These are phyloP conservation scores for Phaseolus lunatus DNA, from an alignment of 306 rosid genomes.

Conservation along the genomic window DNA sequence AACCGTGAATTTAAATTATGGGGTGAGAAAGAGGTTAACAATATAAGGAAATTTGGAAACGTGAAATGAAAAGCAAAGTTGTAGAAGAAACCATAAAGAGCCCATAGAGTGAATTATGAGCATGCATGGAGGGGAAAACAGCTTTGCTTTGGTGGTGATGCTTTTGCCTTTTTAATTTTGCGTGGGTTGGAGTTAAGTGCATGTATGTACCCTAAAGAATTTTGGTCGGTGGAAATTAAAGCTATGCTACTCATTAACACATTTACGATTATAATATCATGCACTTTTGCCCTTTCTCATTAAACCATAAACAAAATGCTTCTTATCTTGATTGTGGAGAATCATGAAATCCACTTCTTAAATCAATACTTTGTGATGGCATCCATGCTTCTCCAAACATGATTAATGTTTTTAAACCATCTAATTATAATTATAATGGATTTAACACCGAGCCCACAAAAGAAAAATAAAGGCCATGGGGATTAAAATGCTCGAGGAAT, in stretches of 20 bases:
- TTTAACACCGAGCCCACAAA: slow-evolving; percentile 5
- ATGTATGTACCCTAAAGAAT: slow-evolving; percentile 41
- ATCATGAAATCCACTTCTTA: slow-evolving; percentile 26
- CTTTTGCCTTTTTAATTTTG: slow-evolving; percentile 44
- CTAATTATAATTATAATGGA: neutral
- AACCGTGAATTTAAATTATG: too few species aligned
- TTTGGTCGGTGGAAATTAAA: slow-evolving; percentile 56
- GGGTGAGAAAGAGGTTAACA: too few species aligned
- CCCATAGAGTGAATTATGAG: neutral
- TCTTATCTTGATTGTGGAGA: slow-evolving; percentile 18
- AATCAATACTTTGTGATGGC: neutral
- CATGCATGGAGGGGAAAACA: slow-evolving; percentile 42
- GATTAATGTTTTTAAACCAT: slow-evolving; percentile 7
- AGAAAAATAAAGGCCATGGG: neutral
- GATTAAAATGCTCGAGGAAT: slow-evolving; percentile 8
- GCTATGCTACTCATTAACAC: slow-evolving; percentile 39
- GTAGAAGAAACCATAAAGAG: slow-evolving; percentile 13
- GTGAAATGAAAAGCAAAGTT: neutral
- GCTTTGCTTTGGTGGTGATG: slow-evolving; percentile 34
- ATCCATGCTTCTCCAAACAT: neutral
- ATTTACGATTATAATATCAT: slow-evolving; percentile 29
- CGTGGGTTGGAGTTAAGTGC: slow-evolving; percentile 23
- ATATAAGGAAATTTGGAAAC: too few species aligned
- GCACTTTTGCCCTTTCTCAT: slow-evolving; percentile 49
- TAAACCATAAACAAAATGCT: slow-evolving; percentile 32